phyloP scores from a whole-genome alignment of 192 early-diverging fungal genomes.

The Linderina pennispora region DNA sequence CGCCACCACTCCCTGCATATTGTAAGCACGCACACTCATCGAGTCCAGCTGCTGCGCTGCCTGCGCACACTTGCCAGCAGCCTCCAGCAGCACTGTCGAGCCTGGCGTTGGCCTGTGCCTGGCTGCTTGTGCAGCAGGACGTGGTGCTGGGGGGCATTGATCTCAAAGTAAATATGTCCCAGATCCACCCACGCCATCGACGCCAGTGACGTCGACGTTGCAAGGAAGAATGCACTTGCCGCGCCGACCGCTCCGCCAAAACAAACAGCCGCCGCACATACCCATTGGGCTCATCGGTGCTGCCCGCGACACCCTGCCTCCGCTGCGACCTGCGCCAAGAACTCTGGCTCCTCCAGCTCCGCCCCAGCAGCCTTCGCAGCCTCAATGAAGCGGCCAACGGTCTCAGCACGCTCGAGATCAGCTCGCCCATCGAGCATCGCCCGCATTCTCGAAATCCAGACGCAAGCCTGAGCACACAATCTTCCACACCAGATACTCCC shows the following conservation, averaged over 20 bases:
- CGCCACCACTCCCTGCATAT: constrained; percentile 63
- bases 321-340: too few species aligned
- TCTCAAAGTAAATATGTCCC: constrained; percentile 18
- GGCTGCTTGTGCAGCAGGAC: background rate
- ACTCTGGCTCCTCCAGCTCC: constrained; percentile 1
- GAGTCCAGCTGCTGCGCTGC: constrained; percentile 61
- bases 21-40: constrained; percentile 55
- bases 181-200: constrained; percentile 35
- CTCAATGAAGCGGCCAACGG: constrained; percentile 1
- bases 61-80: constrained; percentile 24
- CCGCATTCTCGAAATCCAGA: constrained; percentile 9
- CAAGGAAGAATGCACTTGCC: constrained; percentile 15
- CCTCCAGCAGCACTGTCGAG: constrained; percentile 10
- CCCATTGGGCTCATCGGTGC: background rate
- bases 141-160: constrained; percentile 2
- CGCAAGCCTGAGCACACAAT: constrained; percentile 54
- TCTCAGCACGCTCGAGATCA: background rate
- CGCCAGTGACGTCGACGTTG: constrained; percentile 11
- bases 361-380: background rate
- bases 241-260: constrained; percentile 16
- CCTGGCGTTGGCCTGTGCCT: background rate
- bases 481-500: constrained; percentile 53
- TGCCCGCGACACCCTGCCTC: too few species aligned
- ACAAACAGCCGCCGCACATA: constrained; percentile 5
- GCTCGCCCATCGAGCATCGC: constrained; percentile 5